Evolutionary conservation across 2,329 filamentous ascomycete species (phyloP), one percentile per base, ranked within the genome.

Genomic region (Alternaria sp.): DNA sequence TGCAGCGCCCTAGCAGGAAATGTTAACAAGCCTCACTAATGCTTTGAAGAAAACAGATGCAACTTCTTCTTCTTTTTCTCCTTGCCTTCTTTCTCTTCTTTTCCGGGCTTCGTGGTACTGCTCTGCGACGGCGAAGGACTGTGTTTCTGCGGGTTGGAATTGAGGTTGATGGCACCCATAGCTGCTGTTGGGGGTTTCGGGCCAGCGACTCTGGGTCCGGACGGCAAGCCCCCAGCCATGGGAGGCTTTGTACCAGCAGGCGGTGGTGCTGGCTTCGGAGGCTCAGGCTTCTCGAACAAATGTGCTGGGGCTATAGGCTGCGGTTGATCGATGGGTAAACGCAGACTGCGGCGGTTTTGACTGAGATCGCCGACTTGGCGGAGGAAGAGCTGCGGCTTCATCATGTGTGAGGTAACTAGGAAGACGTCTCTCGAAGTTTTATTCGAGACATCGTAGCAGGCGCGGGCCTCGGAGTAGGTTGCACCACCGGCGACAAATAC

Each of bases 401-500:
- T 84, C 94, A 99, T 97, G 77, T 99, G 96, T 23, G 91, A 94
- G 0, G 93, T 96, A 17, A 91, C 88, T 6, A 99, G 87, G 77
- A 96, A 92, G n/a, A 98, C 84, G 71, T 99, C 96, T 67, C 91
- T 89, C 56, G 88, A 89, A 50, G 89, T 89, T 53, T 89, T 83
- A 56, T 89, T 86, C 3, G 92, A 91, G 25, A 95, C 83, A 73
- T 97, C 93, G 77, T 98, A 98, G 81, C 96, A 99, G 12, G 90
- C 87, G 26, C 96, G 89, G 30, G 92, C 87, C 81, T 99, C 96
- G 6, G 93, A 93, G 78, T 95, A 97, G 0, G 96, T 98, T 19
- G 96, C 96, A 47, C 96, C 96, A 51, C 96, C 96, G 1, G 95
- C 96, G 86, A 98, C 91, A 78, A 97, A 98, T 15, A 98, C 90